These are phyloP conservation scores for Fusarium sp. DNA, from an alignment of 2,329 filamentous ascomycete species.

Conservation along the genomic window DNA sequence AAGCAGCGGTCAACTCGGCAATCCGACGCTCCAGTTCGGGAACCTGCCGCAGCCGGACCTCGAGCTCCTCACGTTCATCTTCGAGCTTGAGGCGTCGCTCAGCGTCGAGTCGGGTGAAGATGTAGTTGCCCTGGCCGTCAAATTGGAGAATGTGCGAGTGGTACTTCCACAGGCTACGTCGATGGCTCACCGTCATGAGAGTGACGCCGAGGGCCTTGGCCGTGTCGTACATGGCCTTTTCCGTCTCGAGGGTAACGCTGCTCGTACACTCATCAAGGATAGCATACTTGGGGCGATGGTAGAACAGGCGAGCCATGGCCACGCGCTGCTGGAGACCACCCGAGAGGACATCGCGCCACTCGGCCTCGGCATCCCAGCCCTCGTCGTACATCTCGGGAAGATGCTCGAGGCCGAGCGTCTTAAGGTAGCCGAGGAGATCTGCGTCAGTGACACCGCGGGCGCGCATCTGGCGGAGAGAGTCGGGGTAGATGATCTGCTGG, in stretches of 20 bases:
- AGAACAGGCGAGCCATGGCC: conserved; percentile 94
- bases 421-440: conserved; percentile 79
- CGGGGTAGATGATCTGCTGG: conserved; percentile 96
- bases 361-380: conserved; percentile 92
- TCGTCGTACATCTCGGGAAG: conserved; percentile 77
- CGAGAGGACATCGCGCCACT: conserved; percentile 94
- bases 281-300: conserved; percentile 89
- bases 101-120: conserved; percentile 90
- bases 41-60: conserved; percentile 82
- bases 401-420: conserved; percentile 80
- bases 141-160: conserved; percentile 95
- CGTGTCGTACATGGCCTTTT: conserved; percentile 96
- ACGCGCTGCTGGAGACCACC: conserved; percentile 94
- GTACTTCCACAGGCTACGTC: conserved; percentile 94
- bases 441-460: conserved; percentile 81
- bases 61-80: conserved; percentile 95
- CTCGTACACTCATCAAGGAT: conserved; percentile 98
- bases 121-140: conserved; percentile 88
- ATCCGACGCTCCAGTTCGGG: conserved; percentile 88
- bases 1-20: conserved; percentile 69
- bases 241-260: conserved; percentile 92
- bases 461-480: conserved; percentile 86
- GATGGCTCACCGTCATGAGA: conserved; percentile 94
- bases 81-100: conserved; percentile 84
- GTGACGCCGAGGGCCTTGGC: conserved; percentile 92